Conservation (phyloP, 768 basidiomycete genomes). For the Leccinum subgranulosum region DNA sequence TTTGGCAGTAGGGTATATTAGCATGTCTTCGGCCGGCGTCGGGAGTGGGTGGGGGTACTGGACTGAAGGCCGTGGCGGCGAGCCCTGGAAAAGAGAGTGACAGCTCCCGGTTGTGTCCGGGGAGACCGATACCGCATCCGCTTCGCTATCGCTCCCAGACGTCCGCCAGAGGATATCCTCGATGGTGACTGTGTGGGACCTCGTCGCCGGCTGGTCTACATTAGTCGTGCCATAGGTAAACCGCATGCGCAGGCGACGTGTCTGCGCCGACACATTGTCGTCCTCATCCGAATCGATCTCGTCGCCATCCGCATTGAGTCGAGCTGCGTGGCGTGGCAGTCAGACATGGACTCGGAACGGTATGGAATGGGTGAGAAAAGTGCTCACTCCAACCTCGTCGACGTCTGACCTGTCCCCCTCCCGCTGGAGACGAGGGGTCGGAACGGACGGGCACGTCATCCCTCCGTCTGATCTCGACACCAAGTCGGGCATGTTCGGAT, state of each 20-base stretch:
- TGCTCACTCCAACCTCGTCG: constrained; percentile 34
- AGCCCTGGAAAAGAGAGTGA: constrained; percentile 9
- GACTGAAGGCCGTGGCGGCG: constrained; percentile 12
- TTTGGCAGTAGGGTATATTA: constrained; percentile 23
- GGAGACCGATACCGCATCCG: constrained; percentile 13
- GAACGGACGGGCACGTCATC: constrained; percentile 8
- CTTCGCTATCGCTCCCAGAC: constrained; percentile 23
- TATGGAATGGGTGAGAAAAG: background rate
- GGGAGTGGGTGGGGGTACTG: constrained; percentile 47
- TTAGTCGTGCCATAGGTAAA: constrained; percentile 19
- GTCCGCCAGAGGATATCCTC: constrained; percentile 24
- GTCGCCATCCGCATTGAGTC: constrained; percentile 52
- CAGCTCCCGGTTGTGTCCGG: constrained; percentile 21
- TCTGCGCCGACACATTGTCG: constrained; percentile 46
- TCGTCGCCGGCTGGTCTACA: constrained; percentile 28
- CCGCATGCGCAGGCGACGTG: constrained; percentile 45
- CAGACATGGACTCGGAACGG: constrained; percentile 3
- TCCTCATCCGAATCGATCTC: constrained; percentile 63
- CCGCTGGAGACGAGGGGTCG: constrained; percentile 8
- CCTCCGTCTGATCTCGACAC: constrained; percentile 8
- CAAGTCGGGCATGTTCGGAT: constrained; percentile 3
- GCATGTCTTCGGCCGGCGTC: constrained; percentile 54
- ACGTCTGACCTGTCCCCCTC: constrained; percentile 23
- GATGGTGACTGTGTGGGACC: constrained; percentile 27
- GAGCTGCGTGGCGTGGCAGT: constrained; percentile 23